A percentile compares a stretch with the other conserved stretches of the same genome.
Conservation (phyloP, 2,329 filamentous ascomycete genomes). For the Phyllosticta citribraziliensis region DNA sequence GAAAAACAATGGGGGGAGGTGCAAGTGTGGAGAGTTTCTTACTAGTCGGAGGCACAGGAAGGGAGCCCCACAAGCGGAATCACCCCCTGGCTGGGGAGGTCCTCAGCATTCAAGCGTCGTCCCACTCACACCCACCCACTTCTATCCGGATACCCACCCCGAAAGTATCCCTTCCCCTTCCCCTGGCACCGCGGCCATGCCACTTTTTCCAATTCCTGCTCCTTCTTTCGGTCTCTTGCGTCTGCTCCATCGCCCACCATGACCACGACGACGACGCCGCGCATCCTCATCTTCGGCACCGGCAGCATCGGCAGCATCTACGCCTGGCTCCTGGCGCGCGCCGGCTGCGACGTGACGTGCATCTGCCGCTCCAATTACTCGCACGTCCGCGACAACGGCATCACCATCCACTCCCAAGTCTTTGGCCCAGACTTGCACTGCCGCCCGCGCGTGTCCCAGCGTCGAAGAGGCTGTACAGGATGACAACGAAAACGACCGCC, state of each 20-base stretch:
- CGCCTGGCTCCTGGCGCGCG: conserved; percentile 31
- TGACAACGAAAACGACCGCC: background rate
- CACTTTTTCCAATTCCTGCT: background rate
- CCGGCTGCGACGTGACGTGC: conserved; percentile 29
- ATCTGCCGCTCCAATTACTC: conserved; percentile 38
- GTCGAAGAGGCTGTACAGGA: conserved; percentile 26
- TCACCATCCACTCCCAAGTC: conserved; percentile 22
- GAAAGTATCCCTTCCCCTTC: background rate
- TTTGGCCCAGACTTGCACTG: conserved; percentile 24
- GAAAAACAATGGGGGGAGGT: background rate
- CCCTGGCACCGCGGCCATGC: background rate
- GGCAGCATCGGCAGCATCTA: conserved; percentile 36
- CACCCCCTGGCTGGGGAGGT: background rate
- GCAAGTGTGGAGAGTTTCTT: background rate
- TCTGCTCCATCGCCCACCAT: background rate
- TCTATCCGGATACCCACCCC: background rate
- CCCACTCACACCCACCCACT: background rate
- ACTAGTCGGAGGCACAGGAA: background rate
- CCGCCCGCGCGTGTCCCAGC: conserved; percentile 24
- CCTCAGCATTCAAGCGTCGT: background rate
- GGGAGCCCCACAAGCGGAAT: background rate
- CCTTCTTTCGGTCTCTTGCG: background rate
- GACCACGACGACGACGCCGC: background rate
- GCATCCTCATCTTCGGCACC: conserved; percentile 32
- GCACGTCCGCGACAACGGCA: conserved; percentile 31